Base-by-base conservation (phyloP, 139 green algal genomes). In the Closterium sp. region DNA sequence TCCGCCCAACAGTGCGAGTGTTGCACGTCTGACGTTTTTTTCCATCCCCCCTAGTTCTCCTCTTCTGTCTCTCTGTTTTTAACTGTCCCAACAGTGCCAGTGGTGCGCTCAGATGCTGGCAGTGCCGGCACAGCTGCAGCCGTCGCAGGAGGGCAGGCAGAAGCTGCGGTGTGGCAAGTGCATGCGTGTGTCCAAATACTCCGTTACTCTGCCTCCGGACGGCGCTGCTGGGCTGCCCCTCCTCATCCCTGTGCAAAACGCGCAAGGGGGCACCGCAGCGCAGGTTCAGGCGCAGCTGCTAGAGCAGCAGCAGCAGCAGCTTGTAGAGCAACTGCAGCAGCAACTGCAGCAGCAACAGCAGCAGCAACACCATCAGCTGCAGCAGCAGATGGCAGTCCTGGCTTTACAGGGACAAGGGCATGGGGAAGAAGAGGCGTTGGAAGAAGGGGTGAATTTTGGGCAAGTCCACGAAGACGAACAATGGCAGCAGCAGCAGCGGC, bases 111-210 rank as follows among this genome's bases (percentile, higher is more conserved):
- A 83, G 19, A 30, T 87, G 34, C 36, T 91, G 32, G 87, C 87
- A 34, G 35, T 91, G 32, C 87, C 87, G 6, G 31, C 87, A 4
- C n/a, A 86, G 8, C 38, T 89, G 1, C 33, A 35, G 76, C 31
- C 55, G 21, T 86, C 34, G 4, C 76, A 84, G 31, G 33, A 43
- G 55, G 33, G 34, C 30, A 32, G 31, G 34, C 87, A 91, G 35
- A 91, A 34, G 23, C 33, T 91, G 31, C 87, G 87, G 8, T 91
- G 87, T 33, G 87, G 87, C 32, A 91, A 64, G 35, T 91, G 87
- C 81, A 35, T 91, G 32, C 32, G 8, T 7, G 87, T 91, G 21
- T 91, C 87, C 4, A 91, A 36, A 19, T 91, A 34, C 35, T 16
- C 55, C 25, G 55, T 76, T 19, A 76, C 12, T 76, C 55, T 76